A percentile compares a stretch with the other conserved stretches of the same genome.
phyloP scores from a whole-genome alignment of 768 basidiomycete genomes.

The Peribolospora baueri region DNA sequence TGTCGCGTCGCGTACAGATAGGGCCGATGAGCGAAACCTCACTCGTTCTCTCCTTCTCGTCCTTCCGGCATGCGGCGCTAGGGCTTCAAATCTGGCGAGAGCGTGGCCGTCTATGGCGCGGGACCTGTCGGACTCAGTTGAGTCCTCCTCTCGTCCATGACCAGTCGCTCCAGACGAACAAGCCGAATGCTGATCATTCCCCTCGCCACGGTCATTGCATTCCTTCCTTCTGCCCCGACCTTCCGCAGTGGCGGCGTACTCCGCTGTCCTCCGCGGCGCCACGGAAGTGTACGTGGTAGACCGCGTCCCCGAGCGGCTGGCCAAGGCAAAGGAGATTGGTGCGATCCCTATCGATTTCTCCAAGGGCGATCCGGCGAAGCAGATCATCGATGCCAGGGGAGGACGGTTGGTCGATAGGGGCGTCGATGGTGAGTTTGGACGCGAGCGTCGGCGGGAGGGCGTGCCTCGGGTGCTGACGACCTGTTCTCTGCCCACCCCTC shows the following conservation, averaged over 20 bases:
- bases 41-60: no score
- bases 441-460: no score
- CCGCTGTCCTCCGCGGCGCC: slow-evolving; percentile 30
- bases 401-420: slow-evolving; percentile 10
- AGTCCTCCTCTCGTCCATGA: no score
- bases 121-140: slow-evolving; percentile 25
- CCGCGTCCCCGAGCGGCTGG: slow-evolving; percentile 31
- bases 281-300: slow-evolving; percentile 33
- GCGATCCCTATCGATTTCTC: slow-evolving; percentile 29
- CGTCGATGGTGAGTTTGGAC: background rate
- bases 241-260: slow-evolving; percentile 14
- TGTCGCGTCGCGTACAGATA: background rate
- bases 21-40: no score
- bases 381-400: slow-evolving; percentile 5
- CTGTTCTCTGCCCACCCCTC: background rate
- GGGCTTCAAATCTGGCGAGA: slow-evolving; percentile 23
- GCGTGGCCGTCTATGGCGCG: slow-evolving; percentile 31
- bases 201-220: no score
- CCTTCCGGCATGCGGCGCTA: background rate
- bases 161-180: no score
- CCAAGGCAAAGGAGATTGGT: slow-evolving; percentile 31
- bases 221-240: slow-evolving; percentile 6
- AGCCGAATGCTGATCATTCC: no score
- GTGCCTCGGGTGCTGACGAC: no score
- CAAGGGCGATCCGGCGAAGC: slow-evolving; percentile 8